Base-by-base conservation (phyloP, 208 protist species). In the Trypanosoma conorhini region DNA sequence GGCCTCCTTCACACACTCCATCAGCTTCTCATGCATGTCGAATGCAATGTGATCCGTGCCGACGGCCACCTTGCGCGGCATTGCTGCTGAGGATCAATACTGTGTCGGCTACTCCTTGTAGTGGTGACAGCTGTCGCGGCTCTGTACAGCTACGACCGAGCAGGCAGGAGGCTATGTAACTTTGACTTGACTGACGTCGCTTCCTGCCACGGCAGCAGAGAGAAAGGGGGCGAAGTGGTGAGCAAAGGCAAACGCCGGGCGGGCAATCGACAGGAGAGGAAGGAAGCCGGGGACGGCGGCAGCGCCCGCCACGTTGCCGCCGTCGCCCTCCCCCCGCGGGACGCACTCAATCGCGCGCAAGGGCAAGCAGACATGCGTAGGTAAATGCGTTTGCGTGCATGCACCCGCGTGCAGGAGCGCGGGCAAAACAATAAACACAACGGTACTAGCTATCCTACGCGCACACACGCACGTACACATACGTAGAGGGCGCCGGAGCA, bases 21-120 rank as follows among this genome's bases (percentile, higher is more conserved):
- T 80, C n/a, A 98, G 50, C 44, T 89, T 82, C n/a, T 87, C 61
- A 42, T 80, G 88, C 24, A 83, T 71, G 24, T 76, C 38, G 55
- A 77, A 84, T 28, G 79, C 94, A 26, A 85, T 87, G 62, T 98
- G 97, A 70, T 98, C 97, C 58, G 76, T 94, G 51, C 81, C 90
- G 65, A 98, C 84, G 48, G 83, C 89, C 67, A 98, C 84, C 26
- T 74, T 75, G 33, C 81, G 82, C n/a, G 74, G 15, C 88, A 93
- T 91, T 1, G 22, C 5, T 1, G 19, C 1, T 54, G 9, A 24
- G 12, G n/a, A 54, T 26, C 19, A 54, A n/a, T 12, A 2, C 26
- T 54, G 15, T 35, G 30, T 35, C 19, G 21, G 15, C 17, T 35
- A 13, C 15, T 15, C 31, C 31, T n/a, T 59, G 8, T 35, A 21